A percentile compares a stretch with the other conserved stretches of the same genome.
Evolutionary conservation across 1,284 basidiomycete genomes (phyloP).

Genomic region (Microbotryum lychnidis-dioicae): DNA sequence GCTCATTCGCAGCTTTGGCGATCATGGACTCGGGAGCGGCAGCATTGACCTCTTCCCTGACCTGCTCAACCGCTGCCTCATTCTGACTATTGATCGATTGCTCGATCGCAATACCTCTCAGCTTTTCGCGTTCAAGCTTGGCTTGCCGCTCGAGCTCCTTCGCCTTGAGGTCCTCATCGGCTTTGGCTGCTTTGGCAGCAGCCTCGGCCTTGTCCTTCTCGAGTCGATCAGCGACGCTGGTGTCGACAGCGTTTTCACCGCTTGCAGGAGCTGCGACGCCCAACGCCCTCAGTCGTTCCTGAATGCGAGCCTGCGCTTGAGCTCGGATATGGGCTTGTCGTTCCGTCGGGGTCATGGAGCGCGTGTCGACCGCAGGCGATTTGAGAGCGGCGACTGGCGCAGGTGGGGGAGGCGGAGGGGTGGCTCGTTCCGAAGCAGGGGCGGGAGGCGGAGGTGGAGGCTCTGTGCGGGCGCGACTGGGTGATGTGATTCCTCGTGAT

Average conservation of each 20-base stretch:
- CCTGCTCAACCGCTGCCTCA: constrained; percentile 24
- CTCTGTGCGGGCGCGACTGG: constrained; percentile 42
- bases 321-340: constrained; percentile 69
- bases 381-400: constrained; percentile 47
- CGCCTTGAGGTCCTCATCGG: constrained; percentile 73
- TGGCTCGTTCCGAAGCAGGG: constrained; percentile 31
- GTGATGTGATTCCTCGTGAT: constrained; percentile 33
- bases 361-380: constrained; percentile 50
- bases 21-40: constrained; percentile 7
- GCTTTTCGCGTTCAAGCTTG: constrained; percentile 59
- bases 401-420: constrained; percentile 44
- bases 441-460: constrained; percentile 33
- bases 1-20: constrained; percentile 24
- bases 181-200: constrained; percentile 37
- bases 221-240: constrained; percentile 32
- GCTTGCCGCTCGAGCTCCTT: constrained; percentile 43
- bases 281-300: constrained; percentile 78
- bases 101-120: constrained; percentile 29
- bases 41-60: constrained; percentile 27
- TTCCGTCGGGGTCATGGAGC: constrained; percentile 78
- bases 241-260: constrained; percentile 21
- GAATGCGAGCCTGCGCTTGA: constrained; percentile 74
- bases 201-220: constrained; percentile 38
- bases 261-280: constrained; percentile 58
- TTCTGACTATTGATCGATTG: constrained; percentile 38